Evolutionary conservation across 2,329 filamentous ascomycete species (phyloP).

Genomic region (Knoxdaviesia proteae): DNA sequence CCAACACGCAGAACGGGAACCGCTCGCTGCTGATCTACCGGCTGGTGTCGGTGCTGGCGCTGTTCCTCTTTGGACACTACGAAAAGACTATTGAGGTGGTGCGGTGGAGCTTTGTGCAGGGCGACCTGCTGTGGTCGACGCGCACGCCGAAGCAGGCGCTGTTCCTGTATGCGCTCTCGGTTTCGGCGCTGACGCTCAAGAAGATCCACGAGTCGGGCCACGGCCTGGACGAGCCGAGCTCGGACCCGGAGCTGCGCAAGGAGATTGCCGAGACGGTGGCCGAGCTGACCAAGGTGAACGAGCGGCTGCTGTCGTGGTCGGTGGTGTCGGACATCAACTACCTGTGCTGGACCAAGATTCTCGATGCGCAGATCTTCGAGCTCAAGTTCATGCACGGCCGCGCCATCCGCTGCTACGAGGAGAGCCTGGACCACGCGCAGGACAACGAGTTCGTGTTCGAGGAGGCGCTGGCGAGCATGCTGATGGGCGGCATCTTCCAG

Average conservation of each 20-base stretch:
- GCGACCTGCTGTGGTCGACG: constrained; percentile 34
- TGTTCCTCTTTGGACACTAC: constrained; percentile 44
- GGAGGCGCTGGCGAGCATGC: constrained; percentile 51
- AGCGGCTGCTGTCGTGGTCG: constrained; percentile 35
- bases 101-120: constrained; percentile 22
- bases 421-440: constrained; percentile 49
- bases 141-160: constrained; percentile 35
- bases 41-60: constrained; percentile 38
- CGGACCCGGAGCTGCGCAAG: constrained; percentile 6
- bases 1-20: constrained; percentile 34
- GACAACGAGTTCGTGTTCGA: constrained; percentile 47
- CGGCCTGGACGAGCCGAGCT: no score
- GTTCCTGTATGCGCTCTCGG: constrained; percentile 38
- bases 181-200: constrained; percentile 29
- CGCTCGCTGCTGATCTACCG: constrained; percentile 49
- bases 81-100: constrained; percentile 36
- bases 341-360: constrained; percentile 42
- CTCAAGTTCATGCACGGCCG: constrained; percentile 32
- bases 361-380: constrained; percentile 50
- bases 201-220: constrained; percentile 24
- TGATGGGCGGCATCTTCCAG: constrained; percentile 53
- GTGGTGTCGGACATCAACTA: constrained; percentile 50
- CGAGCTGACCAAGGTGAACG: constrained; percentile 32
- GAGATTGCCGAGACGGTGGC: constrained; percentile 27
- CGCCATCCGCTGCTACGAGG: constrained; percentile 46